Evolutionary conservation across 768 basidiomycete species (phyloP), one percentile per base, ranked within the genome.

Genomic region (Suillus cothurnatus): DNA sequence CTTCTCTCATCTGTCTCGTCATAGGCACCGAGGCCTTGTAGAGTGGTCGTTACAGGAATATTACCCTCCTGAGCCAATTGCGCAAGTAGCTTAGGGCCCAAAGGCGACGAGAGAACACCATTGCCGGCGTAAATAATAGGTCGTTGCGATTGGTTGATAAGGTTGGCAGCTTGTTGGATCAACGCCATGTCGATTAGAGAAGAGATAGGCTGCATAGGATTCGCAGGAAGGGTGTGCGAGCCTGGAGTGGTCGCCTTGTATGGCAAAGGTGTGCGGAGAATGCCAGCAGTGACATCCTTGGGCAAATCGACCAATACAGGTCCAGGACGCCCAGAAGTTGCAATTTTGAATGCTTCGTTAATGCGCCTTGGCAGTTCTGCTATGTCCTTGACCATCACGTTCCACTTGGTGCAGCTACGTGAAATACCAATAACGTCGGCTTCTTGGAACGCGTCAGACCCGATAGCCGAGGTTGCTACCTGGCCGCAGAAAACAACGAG

Each of bases 311-410:
- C 96, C 66, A 99, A 89, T 57, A 99, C 97, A 59, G 97, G 97
- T 1, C 97, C 97, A 1, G 97, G 97, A 34, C 97, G 89, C 1
- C 97, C 97, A 8, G 95, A 93, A 1, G 94, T 96, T 17, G 97
- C 97, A 68, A 99, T 99, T 78, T 98, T 97, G 87, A 99, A 99
- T 0, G 97, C 97, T 77, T 99, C 97, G 75, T 98, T 99, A 74
- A 99, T 97, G 65, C 97, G 85, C 50, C 97, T 83, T 17, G 97
- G 97, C 3, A 99, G 85, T 78, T 99, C 97, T 15, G 92, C 78
- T 66, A 99, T 94, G 73, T 96, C 96, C 79, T 98, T 99, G 61
- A 99, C 94, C 95, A 99, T 97, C 66, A 99, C 97, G 74, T 99
- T 99, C 97, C 97, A 99, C 77, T 99, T 99, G 31, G 97, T 99